Evolutionary conservation across 2,329 filamentous ascomycete species (phyloP), one percentile per base, ranked within the genome.

Genomic region (Huntiella omanensis): DNA sequence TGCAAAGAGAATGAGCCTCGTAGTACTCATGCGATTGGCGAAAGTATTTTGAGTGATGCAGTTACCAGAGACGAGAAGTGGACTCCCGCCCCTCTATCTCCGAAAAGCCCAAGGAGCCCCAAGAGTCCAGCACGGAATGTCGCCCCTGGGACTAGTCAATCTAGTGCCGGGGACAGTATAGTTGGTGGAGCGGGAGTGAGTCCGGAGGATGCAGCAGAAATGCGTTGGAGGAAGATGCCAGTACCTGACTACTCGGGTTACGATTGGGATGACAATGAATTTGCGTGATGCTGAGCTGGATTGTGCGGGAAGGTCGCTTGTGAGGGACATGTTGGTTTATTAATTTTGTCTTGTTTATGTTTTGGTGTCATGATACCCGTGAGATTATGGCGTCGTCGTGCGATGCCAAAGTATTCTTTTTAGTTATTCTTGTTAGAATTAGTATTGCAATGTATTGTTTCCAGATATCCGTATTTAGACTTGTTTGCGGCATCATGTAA

Each of bases 261-360:
- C 13, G 48, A 19, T 12, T 49, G 44, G 48, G 40, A 43, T 33
- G 34, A 43, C 33, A 40, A 49, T 7, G 48, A 45, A 7, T 15
- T 16, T 8, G n/a, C 19, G 5, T 46, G 28, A 37, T 47, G 42
- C n/a, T 6, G 13, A 17, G 5, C 7, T 35, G 15, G 10, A 7
- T 7, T 16, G 11, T 16, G 8, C 38, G 2, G n/a, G n/a, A 12
- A 22, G 4, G 22, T 37, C 35, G 35, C 16, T 11, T 37, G n/a
- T 37, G 12, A 22, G n/a, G 6, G 5, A 11, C 15, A 40, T 16
- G n/a, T 22, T 35, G 7, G 28, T 43, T 16, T 43, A n/a, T 43
- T 34, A 11, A 5, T 35, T 35, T 16, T 17, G 11, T 8, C 10
- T 15, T 43, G 11, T 34, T 35, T 13, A n/a, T 15, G 33, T 17